Percentiles rank a stretch among this genome's conserved stretches.
phyloP scores from a whole-genome alignment of 2,329 filamentous ascomycete genomes.

The Hypoxylon rubiginosum region DNA sequence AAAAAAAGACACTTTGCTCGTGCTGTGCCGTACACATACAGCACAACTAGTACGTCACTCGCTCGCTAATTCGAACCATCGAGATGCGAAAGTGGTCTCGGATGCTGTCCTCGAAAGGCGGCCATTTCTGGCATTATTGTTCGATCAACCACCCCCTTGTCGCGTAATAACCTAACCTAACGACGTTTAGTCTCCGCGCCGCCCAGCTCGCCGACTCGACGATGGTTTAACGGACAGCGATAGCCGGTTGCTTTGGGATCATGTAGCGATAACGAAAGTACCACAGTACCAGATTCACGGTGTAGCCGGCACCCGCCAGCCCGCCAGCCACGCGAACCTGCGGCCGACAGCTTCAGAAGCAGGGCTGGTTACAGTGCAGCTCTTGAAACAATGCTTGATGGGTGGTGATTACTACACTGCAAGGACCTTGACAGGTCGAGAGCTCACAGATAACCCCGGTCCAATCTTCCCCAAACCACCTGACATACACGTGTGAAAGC shows the following conservation, averaged over 20 bases:
- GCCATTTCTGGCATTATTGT: slow-evolving; percentile 36
- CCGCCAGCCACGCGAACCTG: slow-evolving; percentile 34
- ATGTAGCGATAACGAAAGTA: slow-evolving; percentile 10
- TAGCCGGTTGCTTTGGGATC: slow-evolving; percentile 29
- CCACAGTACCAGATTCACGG: slow-evolving; percentile 33
- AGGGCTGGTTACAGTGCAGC: slow-evolving; percentile 39
- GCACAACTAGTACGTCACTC: slow-evolving; percentile 11
- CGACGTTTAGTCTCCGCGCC: slow-evolving; percentile 24
- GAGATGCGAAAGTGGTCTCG: slow-evolving; percentile 12
- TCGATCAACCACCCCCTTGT: slow-evolving; percentile 22
- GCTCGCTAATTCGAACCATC: slow-evolving; percentile 33
- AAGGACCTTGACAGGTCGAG: slow-evolving; percentile 38
- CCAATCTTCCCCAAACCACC: slow-evolving; percentile 41
- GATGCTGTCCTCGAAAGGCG: slow-evolving; percentile 25
- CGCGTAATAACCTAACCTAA: slow-evolving; percentile 17
- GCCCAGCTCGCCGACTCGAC: slow-evolving; percentile 20
- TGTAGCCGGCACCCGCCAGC: slow-evolving; percentile 30
- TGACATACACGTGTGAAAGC: slow-evolving; percentile 46
- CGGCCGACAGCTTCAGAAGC: slow-evolving; percentile 17
- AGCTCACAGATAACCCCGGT: slow-evolving; percentile 38
- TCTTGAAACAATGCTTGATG: slow-evolving; percentile 40
- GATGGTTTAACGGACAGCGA: slow-evolving; percentile 15
- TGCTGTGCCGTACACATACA: slow-evolving; percentile 38
- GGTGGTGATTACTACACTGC: slow-evolving; percentile 44
- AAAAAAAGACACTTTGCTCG: slow-evolving; percentile 16